Conservation (phyloP, 208 protist genomes). For the Leishmania major region DNA sequence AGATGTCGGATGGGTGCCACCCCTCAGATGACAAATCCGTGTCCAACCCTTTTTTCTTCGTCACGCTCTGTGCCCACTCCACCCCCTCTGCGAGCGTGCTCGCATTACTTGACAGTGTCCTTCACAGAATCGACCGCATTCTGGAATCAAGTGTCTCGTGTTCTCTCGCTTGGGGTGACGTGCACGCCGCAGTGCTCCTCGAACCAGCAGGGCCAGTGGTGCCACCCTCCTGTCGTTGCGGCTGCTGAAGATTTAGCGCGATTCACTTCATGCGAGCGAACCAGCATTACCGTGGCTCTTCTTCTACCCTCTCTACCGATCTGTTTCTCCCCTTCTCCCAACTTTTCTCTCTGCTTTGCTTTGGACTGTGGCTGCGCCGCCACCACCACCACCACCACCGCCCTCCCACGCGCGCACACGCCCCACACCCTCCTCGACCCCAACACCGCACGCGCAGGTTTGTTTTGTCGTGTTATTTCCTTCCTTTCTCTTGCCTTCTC, state of each 20-base stretch:
- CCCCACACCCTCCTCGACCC: not conserved
- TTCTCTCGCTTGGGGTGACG: not conserved
- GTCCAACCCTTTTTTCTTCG: not conserved
- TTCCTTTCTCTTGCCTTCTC: conserved; percentile 4
- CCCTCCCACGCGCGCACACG: too few species aligned
- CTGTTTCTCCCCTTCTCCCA: not conserved
- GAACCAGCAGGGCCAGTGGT: not conserved
- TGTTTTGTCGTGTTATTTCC: conserved; percentile 2
- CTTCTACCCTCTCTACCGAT: not conserved
- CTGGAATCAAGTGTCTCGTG: not conserved
- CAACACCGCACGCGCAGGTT: not conserved
- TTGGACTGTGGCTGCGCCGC: not conserved
- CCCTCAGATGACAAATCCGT: not conserved
- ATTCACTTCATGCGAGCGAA: not conserved
- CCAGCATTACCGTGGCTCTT: not conserved
- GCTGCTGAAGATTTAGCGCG: not conserved
- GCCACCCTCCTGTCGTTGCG: not conserved
- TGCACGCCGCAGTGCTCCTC: not conserved
- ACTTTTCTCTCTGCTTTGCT: not conserved
- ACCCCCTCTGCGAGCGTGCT: not conserved
- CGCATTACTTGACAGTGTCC: not conserved
- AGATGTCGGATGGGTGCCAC: not conserved
- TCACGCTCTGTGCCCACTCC: too few species aligned
- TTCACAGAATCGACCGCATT: not conserved
- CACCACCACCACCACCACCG: too few species aligned